Evolutionary conservation across 164 flowering plant genomes (phyloP).

Genomic region (Litsea cubeba): DNA sequence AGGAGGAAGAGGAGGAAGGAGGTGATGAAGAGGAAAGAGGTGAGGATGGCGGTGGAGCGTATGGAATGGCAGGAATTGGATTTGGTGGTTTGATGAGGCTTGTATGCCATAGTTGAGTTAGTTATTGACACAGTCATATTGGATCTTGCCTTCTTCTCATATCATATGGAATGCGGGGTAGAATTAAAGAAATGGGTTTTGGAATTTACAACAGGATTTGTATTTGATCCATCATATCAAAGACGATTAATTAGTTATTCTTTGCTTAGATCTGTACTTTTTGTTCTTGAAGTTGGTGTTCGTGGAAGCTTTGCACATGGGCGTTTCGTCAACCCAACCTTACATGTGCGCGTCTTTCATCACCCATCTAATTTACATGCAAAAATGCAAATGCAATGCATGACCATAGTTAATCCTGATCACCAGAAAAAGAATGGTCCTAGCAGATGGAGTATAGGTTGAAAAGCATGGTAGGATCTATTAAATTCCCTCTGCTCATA

Average conservation of each 20-base stretch:
- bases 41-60: constrained; percentile 16
- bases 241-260: neutral
- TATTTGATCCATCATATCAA: neutral
- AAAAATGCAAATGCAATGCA: too few species aligned
- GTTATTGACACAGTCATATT: neutral
- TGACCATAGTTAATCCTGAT: too few species aligned
- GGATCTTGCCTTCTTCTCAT: neutral
- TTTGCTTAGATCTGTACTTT: constrained; percentile 1
- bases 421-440: too few species aligned
- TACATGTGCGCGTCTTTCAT: too few species aligned
- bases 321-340: neutral
- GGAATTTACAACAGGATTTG: neutral
- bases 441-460: too few species aligned
- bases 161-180: neutral
- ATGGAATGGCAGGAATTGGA: constrained; percentile 13
- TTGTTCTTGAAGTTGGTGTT: neutral
- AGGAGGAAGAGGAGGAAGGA: constrained; percentile 24
- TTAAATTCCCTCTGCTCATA: too few species aligned
- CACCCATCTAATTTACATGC: too few species aligned
- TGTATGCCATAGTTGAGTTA: constrained; percentile 19
- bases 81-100: constrained; percentile 19
- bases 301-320: neutral
- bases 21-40: constrained; percentile 18
- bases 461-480: too few species aligned
- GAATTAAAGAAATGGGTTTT: neutral